phyloP scores from a whole-genome alignment of 148 eudicot genomes.

The Fagopyrum tataricum region DNA sequence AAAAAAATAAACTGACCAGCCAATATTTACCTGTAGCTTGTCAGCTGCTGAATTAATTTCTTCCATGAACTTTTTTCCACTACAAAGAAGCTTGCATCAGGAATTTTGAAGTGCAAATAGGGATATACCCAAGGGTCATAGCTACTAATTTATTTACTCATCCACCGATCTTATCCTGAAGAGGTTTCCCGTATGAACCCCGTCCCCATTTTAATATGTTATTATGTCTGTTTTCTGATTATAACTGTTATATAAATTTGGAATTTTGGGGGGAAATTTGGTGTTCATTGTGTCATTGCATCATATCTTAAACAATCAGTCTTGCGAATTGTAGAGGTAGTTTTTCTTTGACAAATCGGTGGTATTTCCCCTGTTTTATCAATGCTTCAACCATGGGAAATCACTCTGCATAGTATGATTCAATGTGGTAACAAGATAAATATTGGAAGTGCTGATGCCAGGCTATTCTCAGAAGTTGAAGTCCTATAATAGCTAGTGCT shows the following conservation, averaged over 20 bases:
- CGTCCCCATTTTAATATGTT: too few species aligned
- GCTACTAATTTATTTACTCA: not conserved
- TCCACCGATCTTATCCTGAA: too few species aligned
- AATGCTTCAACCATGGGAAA: not conserved
- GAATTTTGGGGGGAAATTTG: too few species aligned
- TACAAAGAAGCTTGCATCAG: not conserved
- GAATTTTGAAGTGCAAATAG: not conserved
- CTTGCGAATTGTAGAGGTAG: too few species aligned
- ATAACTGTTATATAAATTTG: too few species aligned
- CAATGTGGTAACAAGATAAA: not conserved
- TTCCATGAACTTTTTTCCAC: not conserved
- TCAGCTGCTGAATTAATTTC: not conserved
- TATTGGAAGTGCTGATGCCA: not conserved
- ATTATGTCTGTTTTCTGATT: too few species aligned
- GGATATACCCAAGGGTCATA: not conserved
- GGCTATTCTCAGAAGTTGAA: not conserved
- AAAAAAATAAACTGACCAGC: too few species aligned
- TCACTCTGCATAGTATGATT: not conserved
- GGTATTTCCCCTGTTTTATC: not conserved
- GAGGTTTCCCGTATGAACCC: too few species aligned
- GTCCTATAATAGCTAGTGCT: not conserved
- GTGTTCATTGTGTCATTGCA: too few species aligned
- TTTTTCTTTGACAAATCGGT: too few species aligned
- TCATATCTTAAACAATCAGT: too few species aligned
- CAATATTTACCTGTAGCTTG: not conserved